Conservation (phyloP, 2,329 filamentous ascomycete genomes). For the Clonostachys chloroleuca region DNA sequence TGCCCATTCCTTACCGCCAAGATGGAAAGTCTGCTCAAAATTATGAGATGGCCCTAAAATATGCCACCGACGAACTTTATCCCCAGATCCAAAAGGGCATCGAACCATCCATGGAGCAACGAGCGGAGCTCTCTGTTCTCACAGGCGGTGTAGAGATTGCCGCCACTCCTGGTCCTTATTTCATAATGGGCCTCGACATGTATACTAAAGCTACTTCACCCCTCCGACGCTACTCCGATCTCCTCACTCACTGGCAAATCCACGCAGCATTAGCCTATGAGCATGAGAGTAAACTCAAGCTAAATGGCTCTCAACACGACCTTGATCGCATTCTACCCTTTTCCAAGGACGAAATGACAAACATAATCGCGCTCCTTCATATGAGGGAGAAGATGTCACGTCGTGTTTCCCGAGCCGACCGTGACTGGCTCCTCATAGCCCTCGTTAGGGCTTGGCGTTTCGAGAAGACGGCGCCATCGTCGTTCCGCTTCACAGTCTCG, state of each 20-base stretch:
- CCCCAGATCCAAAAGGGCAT: conserved; percentile 20
- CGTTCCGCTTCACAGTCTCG: conserved; percentile 42
- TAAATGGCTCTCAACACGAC: conserved; percentile 17
- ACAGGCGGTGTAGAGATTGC: conserved; percentile 48
- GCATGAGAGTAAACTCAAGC: conserved; percentile 18
- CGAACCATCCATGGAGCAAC: conserved; percentile 22
- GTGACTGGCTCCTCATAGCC: conserved; percentile 55
- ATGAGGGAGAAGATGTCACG: conserved; percentile 48
- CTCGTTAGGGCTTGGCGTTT: conserved; percentile 57
- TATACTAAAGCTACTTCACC: conserved; percentile 63
- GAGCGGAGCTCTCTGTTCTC: conserved; percentile 16
- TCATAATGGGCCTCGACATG: conserved; percentile 52
- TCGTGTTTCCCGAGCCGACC: conserved; percentile 33
- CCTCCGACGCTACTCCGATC: conserved; percentile 59
- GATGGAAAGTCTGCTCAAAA: conserved; percentile 36
- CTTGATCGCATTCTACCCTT: conserved; percentile 40
- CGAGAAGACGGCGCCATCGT: conserved; percentile 40
- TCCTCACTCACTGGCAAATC: conserved; percentile 64
- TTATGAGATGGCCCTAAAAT: conserved; percentile 25
- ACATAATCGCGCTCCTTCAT: conserved; percentile 43
- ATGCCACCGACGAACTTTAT: conserved; percentile 25
- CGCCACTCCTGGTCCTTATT: conserved; percentile 48
- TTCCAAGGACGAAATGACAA: conserved; percentile 27
- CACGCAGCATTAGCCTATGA: conserved; percentile 50
- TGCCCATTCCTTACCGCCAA: conserved; percentile 56